Conservation (phyloP, 75 land plant species). For the Pseudotsuga menziesii region DNA sequence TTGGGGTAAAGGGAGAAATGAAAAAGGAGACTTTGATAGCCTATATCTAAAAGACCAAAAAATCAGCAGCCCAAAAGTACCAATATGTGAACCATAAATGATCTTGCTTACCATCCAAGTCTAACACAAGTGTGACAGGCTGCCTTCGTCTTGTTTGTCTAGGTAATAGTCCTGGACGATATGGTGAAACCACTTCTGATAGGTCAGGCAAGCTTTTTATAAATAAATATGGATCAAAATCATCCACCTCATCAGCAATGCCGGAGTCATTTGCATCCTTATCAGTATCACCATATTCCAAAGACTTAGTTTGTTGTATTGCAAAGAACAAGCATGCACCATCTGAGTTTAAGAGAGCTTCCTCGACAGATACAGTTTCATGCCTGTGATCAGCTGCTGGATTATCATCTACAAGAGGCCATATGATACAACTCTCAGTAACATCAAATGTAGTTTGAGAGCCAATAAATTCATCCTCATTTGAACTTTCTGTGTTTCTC, state of each 20-base stretch:
- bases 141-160: constrained; percentile 78
- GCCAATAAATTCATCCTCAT: constrained; percentile 4
- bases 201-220: constrained; percentile 72
- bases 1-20: neutral
- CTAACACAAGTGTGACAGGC: constrained; percentile 71
- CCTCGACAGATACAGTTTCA: constrained; percentile 6
- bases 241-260: constrained; percentile 39
- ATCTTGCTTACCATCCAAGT: constrained; percentile 67
- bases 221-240: constrained; percentile 83
- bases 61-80: neutral
- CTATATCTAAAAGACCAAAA: neutral
- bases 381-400: neutral
- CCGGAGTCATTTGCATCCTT: constrained; percentile 19
- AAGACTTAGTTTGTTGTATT: constrained; percentile 39
- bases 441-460: constrained; percentile 8
- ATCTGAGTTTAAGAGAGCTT: constrained; percentile 3
- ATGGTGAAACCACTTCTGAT: constrained; percentile 61
- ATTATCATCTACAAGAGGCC: constrained; percentile 8
- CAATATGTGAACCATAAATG: neutral
- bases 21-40: neutral
- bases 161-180: constrained; percentile 59
- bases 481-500: neutral
- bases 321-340: constrained; percentile 11
- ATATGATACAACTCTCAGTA: neutral
- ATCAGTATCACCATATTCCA: constrained; percentile 41